A percentile compares a stretch with the other conserved stretches of the same genome.
Evolutionary conservation across 1,139 yeast species (phyloP).

Genomic region (Hyphopichia burtonii): DNA sequence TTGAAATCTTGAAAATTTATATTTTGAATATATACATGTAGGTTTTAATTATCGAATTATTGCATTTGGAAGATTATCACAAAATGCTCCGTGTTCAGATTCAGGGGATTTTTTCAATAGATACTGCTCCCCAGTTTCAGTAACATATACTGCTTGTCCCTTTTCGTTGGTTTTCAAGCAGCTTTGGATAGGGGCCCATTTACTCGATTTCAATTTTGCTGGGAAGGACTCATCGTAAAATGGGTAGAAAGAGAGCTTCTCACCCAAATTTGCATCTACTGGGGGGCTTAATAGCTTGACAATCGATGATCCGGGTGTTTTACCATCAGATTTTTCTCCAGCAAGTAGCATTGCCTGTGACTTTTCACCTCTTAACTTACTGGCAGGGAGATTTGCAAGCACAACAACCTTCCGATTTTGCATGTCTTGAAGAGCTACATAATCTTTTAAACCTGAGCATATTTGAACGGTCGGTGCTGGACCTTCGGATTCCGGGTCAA

Average conservation of each 20-base stretch:
- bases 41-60: slow-evolving; percentile 6
- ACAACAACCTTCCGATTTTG: slow-evolving; percentile 78
- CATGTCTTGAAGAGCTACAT: slow-evolving; percentile 78
- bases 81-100: slow-evolving; percentile 3
- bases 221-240: slow-evolving; percentile 14
- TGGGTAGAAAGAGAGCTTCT: slow-evolving; percentile 25
- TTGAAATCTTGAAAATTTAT: neutral
- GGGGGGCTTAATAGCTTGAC: slow-evolving; percentile 45
- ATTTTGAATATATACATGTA: neutral
- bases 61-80: slow-evolving; percentile 9
- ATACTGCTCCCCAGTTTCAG: slow-evolving; percentile 9
- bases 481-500: slow-evolving; percentile 6
- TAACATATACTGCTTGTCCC: slow-evolving; percentile 11
- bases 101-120: slow-evolving; percentile 5
- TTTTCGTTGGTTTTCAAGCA: slow-evolving; percentile 17
- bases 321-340: slow-evolving; percentile 24
- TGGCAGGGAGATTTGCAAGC: slow-evolving; percentile 88
- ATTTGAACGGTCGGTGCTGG: slow-evolving; percentile 34
- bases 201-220: slow-evolving; percentile 30
- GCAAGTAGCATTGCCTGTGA: slow-evolving; percentile 64
- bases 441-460: slow-evolving; percentile 69
- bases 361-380: slow-evolving; percentile 72
- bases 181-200: slow-evolving; percentile 32
- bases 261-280: slow-evolving; percentile 24
- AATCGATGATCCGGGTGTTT: slow-evolving; percentile 3